Evolutionary conservation across 176 grass and related monocot species (phyloP), one percentile per base, ranked within the genome.

Genomic region (Rhynchospora pubera): DNA sequence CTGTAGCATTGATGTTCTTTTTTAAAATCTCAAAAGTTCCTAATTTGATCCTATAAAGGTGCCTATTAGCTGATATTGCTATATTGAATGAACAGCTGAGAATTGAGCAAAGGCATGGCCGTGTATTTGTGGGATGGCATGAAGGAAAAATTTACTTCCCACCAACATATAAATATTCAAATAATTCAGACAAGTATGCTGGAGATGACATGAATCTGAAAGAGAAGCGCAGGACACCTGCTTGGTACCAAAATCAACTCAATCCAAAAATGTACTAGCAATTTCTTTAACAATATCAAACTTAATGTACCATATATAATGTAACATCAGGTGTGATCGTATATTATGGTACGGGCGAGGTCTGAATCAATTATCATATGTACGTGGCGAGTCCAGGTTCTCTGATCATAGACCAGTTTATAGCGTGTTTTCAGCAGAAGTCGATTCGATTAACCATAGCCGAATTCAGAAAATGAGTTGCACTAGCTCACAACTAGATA

Each of bases 61-160:
- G 15, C 1, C 45, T 50, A 48, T 57, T 44, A 28, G 23, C 57
- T 82, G 50, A 67, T 66, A 16, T 30, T 65, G 45, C 50, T 67
- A 9, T 62, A 34, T 80, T n/a, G 21, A 26, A 82, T 65, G 1
- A 24, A 71, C 92, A 97, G 95, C 82, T 97, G 61, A 87, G 92
- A 76, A 97, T 93, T 11, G 90, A 97, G 62, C 92, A 93, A 91
- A 93, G 95, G 88, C 84, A 86, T 15, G 85, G 90, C 12, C 89
- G 85, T n/a, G 95, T 97, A 50, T 97, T 97, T 84, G 85, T 87
- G 57, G 92, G 92, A 72, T 97, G 95, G 95, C 88, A 77, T 0
- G 95, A 97, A 77, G 95, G 95, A 26, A 91, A 86, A 69, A 94
- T 97, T 89, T 97, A 97, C 81, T 97, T 97, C 9, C 95, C 95